Evolutionary conservation across 208 protist genomes (phyloP).

Genomic region (Trypanosomatidae sp.): DNA sequence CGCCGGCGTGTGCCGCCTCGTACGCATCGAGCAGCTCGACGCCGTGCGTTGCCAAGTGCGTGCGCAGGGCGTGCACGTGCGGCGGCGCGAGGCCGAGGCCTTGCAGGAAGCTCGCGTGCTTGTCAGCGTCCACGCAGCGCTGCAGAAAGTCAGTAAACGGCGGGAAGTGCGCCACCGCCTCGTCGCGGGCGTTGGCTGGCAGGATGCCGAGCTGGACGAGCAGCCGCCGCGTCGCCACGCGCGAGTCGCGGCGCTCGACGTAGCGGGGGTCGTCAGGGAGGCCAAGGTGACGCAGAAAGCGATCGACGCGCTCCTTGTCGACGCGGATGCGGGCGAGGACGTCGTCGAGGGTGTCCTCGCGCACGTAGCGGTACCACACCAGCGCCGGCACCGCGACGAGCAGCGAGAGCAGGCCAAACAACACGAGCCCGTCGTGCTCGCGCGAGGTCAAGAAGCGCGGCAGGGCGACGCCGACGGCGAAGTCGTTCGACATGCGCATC

Average conservation of each 20-base stretch:
- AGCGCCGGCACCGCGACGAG: conserved; percentile 52
- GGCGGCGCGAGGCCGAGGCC: conserved; percentile 34
- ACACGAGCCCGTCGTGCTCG: conserved; percentile 76
- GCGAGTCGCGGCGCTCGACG: conserved; percentile 46
- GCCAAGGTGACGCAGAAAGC: conserved; percentile 69
- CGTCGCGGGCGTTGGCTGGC: conserved; percentile 42
- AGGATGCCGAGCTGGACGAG: conserved; percentile 46
- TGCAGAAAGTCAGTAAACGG: conserved; percentile 62
- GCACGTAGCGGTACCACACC: conserved; percentile 73
- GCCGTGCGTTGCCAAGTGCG: conserved; percentile 48
- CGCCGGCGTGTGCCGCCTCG: conserved; percentile 11
- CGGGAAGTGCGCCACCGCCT: conserved; percentile 45
- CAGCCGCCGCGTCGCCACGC: conserved; percentile 15
- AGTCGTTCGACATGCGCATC: conserved; percentile 43
- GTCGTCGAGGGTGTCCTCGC: conserved; percentile 47
- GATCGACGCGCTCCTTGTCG: conserved; percentile 68
- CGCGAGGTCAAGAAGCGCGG: conserved; percentile 77
- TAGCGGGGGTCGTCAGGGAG: conserved; percentile 65
- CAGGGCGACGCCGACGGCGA: conserved; percentile 80
- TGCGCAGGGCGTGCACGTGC: conserved; percentile 25
- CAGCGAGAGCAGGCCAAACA: conserved; percentile 71
- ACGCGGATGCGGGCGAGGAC: conserved; percentile 60
- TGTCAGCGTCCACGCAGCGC: conserved; percentile 61
- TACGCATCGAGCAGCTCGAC: conserved; percentile 47
- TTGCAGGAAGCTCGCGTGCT: conserved; percentile 41